Conservation (phyloP, 78 protist genomes). For the Neovahlkampfia damariscottae region DNA sequence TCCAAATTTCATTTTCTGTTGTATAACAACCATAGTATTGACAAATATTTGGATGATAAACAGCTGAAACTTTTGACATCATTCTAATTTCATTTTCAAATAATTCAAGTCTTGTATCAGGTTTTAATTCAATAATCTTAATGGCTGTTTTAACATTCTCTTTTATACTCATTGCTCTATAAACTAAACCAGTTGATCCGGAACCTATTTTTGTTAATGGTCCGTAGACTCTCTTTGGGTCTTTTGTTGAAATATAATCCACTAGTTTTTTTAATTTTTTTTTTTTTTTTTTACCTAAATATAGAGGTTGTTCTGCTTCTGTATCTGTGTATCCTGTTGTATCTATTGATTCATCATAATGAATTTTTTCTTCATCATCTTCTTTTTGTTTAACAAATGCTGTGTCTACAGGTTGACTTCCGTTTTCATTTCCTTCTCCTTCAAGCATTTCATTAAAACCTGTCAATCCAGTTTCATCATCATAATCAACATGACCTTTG, state of each 20-base stretch:
- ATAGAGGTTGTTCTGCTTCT: too few relatives aligned
- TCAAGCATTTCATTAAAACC: too few relatives aligned
- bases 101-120: constrained; percentile 9
- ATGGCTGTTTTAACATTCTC: constrained; percentile 2
- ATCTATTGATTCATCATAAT: too few relatives aligned
- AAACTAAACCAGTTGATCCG: constrained; percentile 21
- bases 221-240: neutral
- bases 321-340: too few relatives aligned
- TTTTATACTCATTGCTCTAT: neutral
- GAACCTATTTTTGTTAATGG: neutral
- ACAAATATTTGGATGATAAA: constrained; percentile 19
- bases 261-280: too few relatives aligned
- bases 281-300: too few relatives aligned
- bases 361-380: too few relatives aligned
- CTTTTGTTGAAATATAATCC: neutral
- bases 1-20: constrained; percentile 63
- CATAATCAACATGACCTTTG: too few relatives aligned
- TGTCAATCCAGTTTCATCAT: too few relatives aligned
- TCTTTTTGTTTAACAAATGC: too few relatives aligned
- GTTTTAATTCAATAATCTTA: constrained; percentile 11
- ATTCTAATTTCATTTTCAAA: constrained; percentile 6
- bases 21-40: constrained; percentile 9
- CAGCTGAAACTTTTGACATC: neutral
- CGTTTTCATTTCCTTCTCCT: too few relatives aligned
- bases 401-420: too few relatives aligned